Evolutionary conservation across 2,329 filamentous ascomycete genomes (phyloP), one percentile per base, ranked within the genome.

Genomic region (Pseudogymnoascus sp.): DNA sequence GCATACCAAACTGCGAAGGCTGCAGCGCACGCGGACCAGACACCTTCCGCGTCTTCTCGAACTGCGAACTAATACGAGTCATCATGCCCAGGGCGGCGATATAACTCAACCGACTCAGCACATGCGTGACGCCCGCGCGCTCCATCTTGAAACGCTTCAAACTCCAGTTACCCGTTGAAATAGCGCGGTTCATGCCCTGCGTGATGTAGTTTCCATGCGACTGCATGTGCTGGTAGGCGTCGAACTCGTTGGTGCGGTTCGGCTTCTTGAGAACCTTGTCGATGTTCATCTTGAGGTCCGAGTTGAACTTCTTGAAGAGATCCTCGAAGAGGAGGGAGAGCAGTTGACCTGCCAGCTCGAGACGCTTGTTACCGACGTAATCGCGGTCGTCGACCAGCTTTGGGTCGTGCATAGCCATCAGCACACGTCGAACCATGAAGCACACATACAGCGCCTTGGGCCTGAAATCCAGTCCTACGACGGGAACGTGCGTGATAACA

Each of bases 81-180:
- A 99, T 99, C 96, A 99, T 99, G 66, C 96, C 96, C 28, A 99
- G 84, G 28, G 95, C 95, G 67, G 89, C 90, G 75, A 99, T 97
- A 73, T 97, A 99, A 75, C 93, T 97, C 63, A 99, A 81, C 67
- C 95, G 87, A 76, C 93, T 97, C 59, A 99, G 81, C 42, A 99
- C 92, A 75, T 99, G 95, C 0, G 96, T 97, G 21, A 99, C 92
- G 73, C 95, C 95, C 21, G 95, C 93, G 73, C 93, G 84, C 73
- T 97, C 96, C 95, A 99, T 99, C 76, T 93, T 92, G 80, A 99
- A 99, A 74, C 96, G 91, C 77, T 97, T 97, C 69, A 99, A 83
- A 67, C 84, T 97, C 95, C 95, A 99, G 73, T 99, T 99, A 18
- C 95, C 95, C 0, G 95, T 97, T 62, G 96, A 93, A 64, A 99